Conservation (phyloP, 768 basidiomycete genomes). For the Boletales sp. region DNA sequence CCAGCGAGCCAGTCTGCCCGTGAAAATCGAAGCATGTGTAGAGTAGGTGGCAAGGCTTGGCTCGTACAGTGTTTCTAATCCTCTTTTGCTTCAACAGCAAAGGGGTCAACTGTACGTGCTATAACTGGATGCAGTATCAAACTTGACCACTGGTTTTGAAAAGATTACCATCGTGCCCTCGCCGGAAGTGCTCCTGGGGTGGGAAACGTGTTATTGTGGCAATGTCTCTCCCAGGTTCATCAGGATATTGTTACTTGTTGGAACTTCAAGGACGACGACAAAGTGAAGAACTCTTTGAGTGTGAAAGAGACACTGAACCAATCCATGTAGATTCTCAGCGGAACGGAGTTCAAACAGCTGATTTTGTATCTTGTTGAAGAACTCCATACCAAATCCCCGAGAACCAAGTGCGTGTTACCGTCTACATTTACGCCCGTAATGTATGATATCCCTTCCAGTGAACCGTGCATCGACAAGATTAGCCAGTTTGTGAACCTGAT, state of each 20-base stretch:
- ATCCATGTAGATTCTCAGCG: conserved; percentile 1
- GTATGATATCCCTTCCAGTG: not conserved
- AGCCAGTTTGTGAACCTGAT: conserved; percentile 1
- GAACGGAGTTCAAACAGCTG: conserved; percentile 1
- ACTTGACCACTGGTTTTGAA: not conserved
- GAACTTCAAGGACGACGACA: conserved; percentile 2
- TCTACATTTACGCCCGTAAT: not conserved
- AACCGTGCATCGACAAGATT: not conserved
- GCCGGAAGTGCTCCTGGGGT: not conserved
- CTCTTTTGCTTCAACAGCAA: not conserved
- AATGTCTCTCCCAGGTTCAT: conserved; percentile 5
- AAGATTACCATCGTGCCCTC: conserved; percentile 2
- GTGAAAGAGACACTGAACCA: not conserved
- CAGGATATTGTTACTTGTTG: conserved; percentile 7
- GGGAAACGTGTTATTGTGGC: not conserved
- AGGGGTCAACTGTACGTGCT: conserved; percentile 1
- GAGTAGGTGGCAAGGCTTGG: not conserved
- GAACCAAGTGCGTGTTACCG: not conserved
- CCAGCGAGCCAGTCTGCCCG: conserved; percentile 1
- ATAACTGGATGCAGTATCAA: not conserved
- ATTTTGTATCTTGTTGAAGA: conserved; percentile 6
- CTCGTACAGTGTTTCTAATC: not conserved
- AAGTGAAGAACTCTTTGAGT: not conserved
- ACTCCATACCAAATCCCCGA: not conserved
- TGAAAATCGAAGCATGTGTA: conserved; percentile 5